These are phyloP conservation scores for Mortierella sp. DNA, from an alignment of 371 early-diverging fungal species.

Conservation along the genomic window DNA sequence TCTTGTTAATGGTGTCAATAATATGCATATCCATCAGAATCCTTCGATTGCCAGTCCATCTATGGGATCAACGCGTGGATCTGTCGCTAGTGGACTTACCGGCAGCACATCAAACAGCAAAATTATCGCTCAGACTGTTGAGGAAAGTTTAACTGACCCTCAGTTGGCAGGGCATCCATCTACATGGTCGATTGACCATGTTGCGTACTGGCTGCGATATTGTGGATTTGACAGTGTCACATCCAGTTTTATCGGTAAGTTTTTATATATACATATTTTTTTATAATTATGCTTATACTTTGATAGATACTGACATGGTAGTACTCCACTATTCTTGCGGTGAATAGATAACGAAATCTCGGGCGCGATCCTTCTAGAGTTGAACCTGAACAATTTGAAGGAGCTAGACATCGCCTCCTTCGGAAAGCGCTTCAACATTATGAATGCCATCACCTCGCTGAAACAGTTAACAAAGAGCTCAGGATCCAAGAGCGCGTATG, in stretches of 20 bases:
- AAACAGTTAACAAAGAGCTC: conserved; percentile 47
- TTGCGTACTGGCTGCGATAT: conserved; percentile 69
- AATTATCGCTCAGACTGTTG: conserved; percentile 36
- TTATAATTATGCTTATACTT: too few relatives aligned
- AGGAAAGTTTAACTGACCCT: conserved; percentile 53
- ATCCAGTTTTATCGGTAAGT: conserved; percentile 70
- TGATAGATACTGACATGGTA: too few relatives aligned
- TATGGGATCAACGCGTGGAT: conserved; percentile 30
- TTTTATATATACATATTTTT: neutral
- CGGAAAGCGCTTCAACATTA: conserved; percentile 77
- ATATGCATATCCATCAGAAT: conserved; percentile 48
- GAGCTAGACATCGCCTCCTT: conserved; percentile 76
- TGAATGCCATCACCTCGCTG: conserved; percentile 69
- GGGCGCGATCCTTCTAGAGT: conserved; percentile 73
- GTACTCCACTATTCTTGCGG: neutral
- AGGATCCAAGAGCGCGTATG: conserved; percentile 22
- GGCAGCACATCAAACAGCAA: conserved; percentile 22
- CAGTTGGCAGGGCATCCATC: conserved; percentile 56
- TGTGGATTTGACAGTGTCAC: conserved; percentile 68
- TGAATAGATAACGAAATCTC: conserved; percentile 75
- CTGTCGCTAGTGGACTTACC: conserved; percentile 7
- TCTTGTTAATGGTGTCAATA: conserved; percentile 22
- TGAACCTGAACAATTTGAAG: conserved; percentile 74
- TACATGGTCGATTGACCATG: conserved; percentile 71
- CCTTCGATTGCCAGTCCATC: conserved; percentile 33